Conservation (phyloP, 345 rosid genomes). For the Carallia pectinifolia region DNA sequence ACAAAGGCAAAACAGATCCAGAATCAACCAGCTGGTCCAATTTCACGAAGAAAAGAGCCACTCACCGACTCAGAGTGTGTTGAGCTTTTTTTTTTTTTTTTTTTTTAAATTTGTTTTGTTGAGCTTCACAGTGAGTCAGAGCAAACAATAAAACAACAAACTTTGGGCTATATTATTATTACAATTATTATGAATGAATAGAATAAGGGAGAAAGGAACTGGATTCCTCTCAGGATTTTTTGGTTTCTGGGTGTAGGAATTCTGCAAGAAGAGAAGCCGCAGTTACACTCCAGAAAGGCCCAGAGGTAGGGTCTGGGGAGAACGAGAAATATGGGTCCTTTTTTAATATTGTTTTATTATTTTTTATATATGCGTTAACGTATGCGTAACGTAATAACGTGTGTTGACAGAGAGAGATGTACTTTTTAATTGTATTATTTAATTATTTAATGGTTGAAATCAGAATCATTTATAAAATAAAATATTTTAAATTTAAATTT, state of each 20-base stretch:
- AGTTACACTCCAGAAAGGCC: constrained; percentile 22
- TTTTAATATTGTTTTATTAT: too few relatives aligned
- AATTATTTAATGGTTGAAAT: too few relatives aligned
- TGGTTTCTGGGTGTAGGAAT: background rate
- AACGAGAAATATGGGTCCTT: background rate
- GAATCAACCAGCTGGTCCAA: constrained; percentile 16
- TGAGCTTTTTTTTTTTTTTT: background rate
- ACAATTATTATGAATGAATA: background rate
- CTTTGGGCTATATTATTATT: too few relatives aligned
- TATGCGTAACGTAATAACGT: too few relatives aligned
- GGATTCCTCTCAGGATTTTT: constrained; percentile 16
- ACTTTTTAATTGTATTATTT: too few relatives aligned
- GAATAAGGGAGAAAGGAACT: constrained; percentile 3
- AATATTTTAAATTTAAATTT: too few relatives aligned
- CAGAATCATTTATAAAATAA: too few relatives aligned
- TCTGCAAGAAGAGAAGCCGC: constrained; percentile 28
- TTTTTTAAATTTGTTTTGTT: background rate
- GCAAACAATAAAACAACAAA: background rate
- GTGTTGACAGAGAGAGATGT: too few relatives aligned
- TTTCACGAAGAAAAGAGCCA: constrained; percentile 19
- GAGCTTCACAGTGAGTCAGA: background rate
- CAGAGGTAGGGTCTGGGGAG: background rate
- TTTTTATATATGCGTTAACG: too few relatives aligned
- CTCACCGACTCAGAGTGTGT: constrained; percentile 32
- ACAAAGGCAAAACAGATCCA: constrained; percentile 23